Percentiles rank a stretch among this genome's conserved stretches.
Evolutionary conservation across 2,329 filamentous ascomycete genomes (phyloP).

Genomic region (Trichoderma breve): DNA sequence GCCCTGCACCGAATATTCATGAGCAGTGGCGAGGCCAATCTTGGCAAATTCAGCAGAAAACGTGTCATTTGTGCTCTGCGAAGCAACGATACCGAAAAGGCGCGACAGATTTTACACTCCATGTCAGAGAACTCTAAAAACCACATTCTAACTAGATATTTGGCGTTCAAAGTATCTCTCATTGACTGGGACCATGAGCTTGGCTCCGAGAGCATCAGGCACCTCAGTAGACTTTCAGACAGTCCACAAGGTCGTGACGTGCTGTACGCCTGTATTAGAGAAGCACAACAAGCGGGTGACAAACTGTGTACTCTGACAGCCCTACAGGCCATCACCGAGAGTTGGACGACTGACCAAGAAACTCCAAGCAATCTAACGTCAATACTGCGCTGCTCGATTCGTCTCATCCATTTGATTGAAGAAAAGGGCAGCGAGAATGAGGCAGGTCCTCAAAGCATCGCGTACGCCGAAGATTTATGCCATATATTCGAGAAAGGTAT

Average conservation of each 20-base stretch:
- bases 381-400: constrained; percentile 51
- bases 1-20: constrained; percentile 67
- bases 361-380: constrained; percentile 35
- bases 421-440: constrained; percentile 29
- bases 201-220: constrained; percentile 63
- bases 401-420: constrained; percentile 46
- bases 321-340: constrained; percentile 35
- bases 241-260: constrained; percentile 54
- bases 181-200: constrained; percentile 54
- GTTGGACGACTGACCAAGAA: constrained; percentile 24
- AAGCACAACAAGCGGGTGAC: constrained; percentile 67
- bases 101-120: constrained; percentile 44
- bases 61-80: constrained; percentile 67
- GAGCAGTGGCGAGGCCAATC: constrained; percentile 63
- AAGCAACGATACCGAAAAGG: constrained; percentile 31
- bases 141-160: constrained; percentile 66
- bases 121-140: constrained; percentile 59
- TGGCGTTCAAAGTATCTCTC: constrained; percentile 73
- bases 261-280: constrained; percentile 76
- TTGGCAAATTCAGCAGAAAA: constrained; percentile 68
- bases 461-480: constrained; percentile 51
- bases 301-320: constrained; percentile 51
- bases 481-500: constrained; percentile 47
- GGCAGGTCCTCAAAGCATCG: constrained; percentile 15
- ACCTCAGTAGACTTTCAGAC: constrained; percentile 52